A percentile compares a stretch with the other conserved stretches of the same genome.
Evolutionary conservation across 257 asterid genomes (phyloP).

Genomic region (Osmanthus fragrans): DNA sequence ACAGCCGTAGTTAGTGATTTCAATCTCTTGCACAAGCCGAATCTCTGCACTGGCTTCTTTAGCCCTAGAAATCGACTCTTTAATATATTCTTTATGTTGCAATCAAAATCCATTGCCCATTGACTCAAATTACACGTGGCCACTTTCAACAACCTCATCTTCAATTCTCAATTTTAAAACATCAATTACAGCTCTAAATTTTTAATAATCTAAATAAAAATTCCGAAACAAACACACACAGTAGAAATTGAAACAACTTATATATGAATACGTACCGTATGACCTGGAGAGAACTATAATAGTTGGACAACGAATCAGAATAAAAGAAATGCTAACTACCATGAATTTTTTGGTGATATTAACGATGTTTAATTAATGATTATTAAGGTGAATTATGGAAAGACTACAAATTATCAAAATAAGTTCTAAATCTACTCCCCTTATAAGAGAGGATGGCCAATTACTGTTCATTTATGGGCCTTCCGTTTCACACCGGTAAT

Average conservation of each 20-base stretch:
- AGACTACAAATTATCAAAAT: too few species aligned
- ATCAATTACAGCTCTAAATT: not conserved
- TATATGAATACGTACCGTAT: not conserved
- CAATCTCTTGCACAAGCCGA: slow-evolving; percentile 96
- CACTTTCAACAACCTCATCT: slow-evolving; percentile 88
- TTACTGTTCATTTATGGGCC: too few species aligned
- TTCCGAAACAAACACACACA: not conserved
- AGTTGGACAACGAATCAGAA: too few species aligned
- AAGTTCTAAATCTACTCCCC: too few species aligned
- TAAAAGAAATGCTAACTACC: too few species aligned
- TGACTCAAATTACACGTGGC: slow-evolving; percentile 96
- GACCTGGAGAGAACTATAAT: too few species aligned
- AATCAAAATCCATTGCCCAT: slow-evolving; percentile 99
- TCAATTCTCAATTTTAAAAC: slow-evolving; percentile 7
- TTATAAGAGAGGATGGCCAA: too few species aligned
- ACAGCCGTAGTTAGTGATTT: slow-evolving; percentile 96
- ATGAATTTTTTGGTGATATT: too few species aligned
- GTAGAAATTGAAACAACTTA: not conserved
- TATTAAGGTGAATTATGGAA: too few species aligned
- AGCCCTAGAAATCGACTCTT: slow-evolving; percentile 78
- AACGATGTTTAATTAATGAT: too few species aligned
- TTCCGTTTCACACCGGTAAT: too few species aligned
- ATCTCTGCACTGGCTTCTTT: slow-evolving; percentile 79
- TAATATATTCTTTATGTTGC: slow-evolving; percentile 78
- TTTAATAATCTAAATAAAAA: not conserved